Evolutionary conservation across 2,329 filamentous ascomycete genomes (phyloP), one percentile per base, ranked within the genome.

Genomic region (Aspergillus vadensis): DNA sequence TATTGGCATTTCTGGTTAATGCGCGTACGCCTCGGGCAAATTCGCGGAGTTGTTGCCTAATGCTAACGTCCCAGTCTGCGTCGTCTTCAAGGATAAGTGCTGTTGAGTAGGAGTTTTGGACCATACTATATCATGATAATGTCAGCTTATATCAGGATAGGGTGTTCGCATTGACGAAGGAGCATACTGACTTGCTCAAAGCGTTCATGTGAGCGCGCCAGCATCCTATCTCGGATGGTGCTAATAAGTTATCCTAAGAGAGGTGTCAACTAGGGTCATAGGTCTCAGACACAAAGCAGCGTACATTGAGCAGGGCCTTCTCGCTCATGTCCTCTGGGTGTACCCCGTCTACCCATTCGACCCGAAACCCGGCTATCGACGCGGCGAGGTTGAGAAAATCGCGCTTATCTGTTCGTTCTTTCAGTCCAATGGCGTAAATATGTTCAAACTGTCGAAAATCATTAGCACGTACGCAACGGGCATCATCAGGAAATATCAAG

Each of bases 51-150:
- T 86, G 84, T 0, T 71, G 55, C 32, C 81, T 81, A 23, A 86
- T 69, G 0, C 77, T 73, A 12, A 85, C 70, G 58, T 86, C 84
- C 84, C 84, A 86, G 71, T 86, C 84, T 19, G 80, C 77, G 58
- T 86, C 84, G 65, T 86, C 84, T 66, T 86, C 84, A 25, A 86
- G 68, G 27, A 86, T 81, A 2, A 86, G 71, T 0, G 81, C 83
- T 1, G 80, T 81, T 1, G 75, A 72, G 2, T 83, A 64, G 43
- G 79, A 77, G 10, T 78, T 70, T n/a, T 78, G 72, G 12, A 85
- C 75, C 12, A 85, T 72, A 21, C 75, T 76, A 19, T 19, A 44
- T 39, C 10, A 10, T 19, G 17, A 21, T 6, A 4, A 2, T 2
- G 39, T 61, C 9, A 65, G 56, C 43, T 4, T 19, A 12, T 12